phyloP scores from a whole-genome alignment of 352 stramenopile species.

The Elongisporangium undulatum region DNA sequence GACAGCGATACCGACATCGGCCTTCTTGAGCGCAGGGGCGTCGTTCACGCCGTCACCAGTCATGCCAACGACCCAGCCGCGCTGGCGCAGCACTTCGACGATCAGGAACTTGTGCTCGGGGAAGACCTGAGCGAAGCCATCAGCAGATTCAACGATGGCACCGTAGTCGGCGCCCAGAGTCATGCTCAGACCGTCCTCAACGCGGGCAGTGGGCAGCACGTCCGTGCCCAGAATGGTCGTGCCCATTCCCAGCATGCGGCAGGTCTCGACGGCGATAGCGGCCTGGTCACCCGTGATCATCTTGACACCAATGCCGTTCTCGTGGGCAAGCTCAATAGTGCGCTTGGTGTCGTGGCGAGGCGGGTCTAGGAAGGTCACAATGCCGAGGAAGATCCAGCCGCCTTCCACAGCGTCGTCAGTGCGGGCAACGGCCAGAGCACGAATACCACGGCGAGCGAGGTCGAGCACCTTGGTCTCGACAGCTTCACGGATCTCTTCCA shows the following conservation, averaged over 20 bases:
- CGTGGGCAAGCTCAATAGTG: slow-evolving; percentile 90
- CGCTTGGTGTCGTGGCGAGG: slow-evolving; percentile 92
- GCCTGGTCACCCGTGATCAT: slow-evolving; percentile 97
- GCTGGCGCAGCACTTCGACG: slow-evolving; percentile 81
- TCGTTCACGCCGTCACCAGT: slow-evolving; percentile 78
- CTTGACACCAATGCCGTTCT: slow-evolving; percentile 94
- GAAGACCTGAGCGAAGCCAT: slow-evolving; percentile 94
- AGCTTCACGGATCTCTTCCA: slow-evolving; percentile 71
- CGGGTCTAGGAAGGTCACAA: slow-evolving; percentile 96
- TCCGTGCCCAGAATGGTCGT: slow-evolving; percentile 84
- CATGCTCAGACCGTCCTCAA: slow-evolving; percentile 58
- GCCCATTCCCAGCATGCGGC: slow-evolving; percentile 88
- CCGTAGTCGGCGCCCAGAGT: slow-evolving; percentile 58
- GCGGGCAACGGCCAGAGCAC: slow-evolving; percentile 85
- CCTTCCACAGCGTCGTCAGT: slow-evolving; percentile 64
- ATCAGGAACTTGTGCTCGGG: slow-evolving; percentile 92
- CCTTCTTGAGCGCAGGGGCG: slow-evolving; percentile 60
- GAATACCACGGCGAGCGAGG: slow-evolving; percentile 84
- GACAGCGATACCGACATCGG: slow-evolving; percentile 72
- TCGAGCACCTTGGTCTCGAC: slow-evolving; percentile 89
- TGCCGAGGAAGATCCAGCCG: slow-evolving; percentile 91
- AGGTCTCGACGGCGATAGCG: slow-evolving; percentile 93
- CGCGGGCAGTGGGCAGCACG: slow-evolving; percentile 44
- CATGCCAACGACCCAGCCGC: slow-evolving; percentile 69
- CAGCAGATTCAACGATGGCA: slow-evolving; percentile 87